phyloP scores from a whole-genome alignment of 176 grass and related monocot species.

The Avena insularis region DNA sequence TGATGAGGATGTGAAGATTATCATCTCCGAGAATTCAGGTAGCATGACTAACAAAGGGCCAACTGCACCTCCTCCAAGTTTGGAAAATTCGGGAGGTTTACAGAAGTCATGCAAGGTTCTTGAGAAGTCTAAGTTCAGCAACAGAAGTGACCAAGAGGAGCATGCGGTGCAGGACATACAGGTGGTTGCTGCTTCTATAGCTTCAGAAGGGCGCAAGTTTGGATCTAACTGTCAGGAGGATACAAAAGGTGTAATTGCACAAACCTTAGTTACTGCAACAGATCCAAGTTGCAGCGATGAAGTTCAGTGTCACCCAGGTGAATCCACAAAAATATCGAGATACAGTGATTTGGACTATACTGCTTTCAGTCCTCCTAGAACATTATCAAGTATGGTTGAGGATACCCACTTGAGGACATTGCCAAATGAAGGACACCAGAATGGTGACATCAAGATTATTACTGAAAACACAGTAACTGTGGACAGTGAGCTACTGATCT shows the following conservation, averaged over 20 bases:
- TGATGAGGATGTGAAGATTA: constrained; percentile 61
- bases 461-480: constrained; percentile 59
- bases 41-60: constrained; percentile 29
- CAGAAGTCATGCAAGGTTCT: constrained; percentile 54
- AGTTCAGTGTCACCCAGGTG: constrained; percentile 40
- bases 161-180: constrained; percentile 74
- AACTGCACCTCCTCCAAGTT: constrained; percentile 37
- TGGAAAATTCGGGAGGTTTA: constrained; percentile 58
- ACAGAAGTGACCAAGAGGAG: constrained; percentile 45
- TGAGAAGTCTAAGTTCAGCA: constrained; percentile 44
- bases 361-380: constrained; percentile 44
- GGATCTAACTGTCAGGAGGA: constrained; percentile 62
- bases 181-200: constrained; percentile 59
- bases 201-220: constrained; percentile 50
- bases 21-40: constrained; percentile 51
- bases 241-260: constrained; percentile 65
- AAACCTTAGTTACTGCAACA: constrained; percentile 56
- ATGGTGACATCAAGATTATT: constrained; percentile 62
- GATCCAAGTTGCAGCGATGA: constrained; percentile 56
- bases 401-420: constrained; percentile 38
- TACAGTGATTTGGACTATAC: constrained; percentile 47
- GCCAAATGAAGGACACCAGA: constrained; percentile 41
- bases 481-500: constrained; percentile 62
- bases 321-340: constrained; percentile 41
- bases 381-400: constrained; percentile 36